Conservation (phyloP, 306 rosid genomes). For the Parietaria judaica region DNA sequence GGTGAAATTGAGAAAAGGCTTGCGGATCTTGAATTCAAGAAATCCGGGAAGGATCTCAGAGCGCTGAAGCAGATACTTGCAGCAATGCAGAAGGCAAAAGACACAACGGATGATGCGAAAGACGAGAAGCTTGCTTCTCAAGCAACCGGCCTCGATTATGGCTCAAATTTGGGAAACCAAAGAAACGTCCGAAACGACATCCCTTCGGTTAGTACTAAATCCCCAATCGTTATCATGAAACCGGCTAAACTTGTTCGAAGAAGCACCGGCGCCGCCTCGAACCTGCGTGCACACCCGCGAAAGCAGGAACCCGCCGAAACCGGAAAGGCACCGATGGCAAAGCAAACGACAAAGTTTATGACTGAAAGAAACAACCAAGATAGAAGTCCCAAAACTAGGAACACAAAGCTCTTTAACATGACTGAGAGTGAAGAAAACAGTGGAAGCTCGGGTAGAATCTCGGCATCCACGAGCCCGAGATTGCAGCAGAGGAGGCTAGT, state of each 20-base stretch:
- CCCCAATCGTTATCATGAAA: slow-evolving; percentile 54
- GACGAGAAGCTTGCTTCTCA: slow-evolving; percentile 41
- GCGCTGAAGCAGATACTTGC: slow-evolving; percentile 90
- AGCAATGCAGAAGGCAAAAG: slow-evolving; percentile 70
- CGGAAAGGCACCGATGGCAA: slow-evolving; percentile 33
- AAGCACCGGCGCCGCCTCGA: slow-evolving; percentile 24
- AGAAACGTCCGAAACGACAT: slow-evolving; percentile 22
- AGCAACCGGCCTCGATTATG: slow-evolving; percentile 24
- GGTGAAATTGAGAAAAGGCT: slow-evolving; percentile 84
- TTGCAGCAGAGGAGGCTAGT: slow-evolving; percentile 40
- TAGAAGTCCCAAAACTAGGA: slow-evolving; percentile 14
- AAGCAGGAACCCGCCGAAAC: slow-evolving; percentile 27
- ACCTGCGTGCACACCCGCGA: slow-evolving; percentile 19
- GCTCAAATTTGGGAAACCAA: slow-evolving; percentile 36
- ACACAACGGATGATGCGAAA: slow-evolving; percentile 32
- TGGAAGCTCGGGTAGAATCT: slow-evolving; percentile 22
- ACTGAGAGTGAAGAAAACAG: slow-evolving; percentile 24
- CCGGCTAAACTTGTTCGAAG: slow-evolving; percentile 42
- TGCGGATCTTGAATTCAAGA: slow-evolving; percentile 75
- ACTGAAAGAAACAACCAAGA: slow-evolving; percentile 24
- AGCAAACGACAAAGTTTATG: slow-evolving; percentile 25
- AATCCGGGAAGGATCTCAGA: slow-evolving; percentile 89
- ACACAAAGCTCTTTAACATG: slow-evolving; percentile 27
- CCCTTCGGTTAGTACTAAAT: slow-evolving; percentile 22
- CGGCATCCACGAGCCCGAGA: slow-evolving; percentile 50